phyloP scores from a whole-genome alignment of 768 basidiomycete genomes.

The Mycena metata region DNA sequence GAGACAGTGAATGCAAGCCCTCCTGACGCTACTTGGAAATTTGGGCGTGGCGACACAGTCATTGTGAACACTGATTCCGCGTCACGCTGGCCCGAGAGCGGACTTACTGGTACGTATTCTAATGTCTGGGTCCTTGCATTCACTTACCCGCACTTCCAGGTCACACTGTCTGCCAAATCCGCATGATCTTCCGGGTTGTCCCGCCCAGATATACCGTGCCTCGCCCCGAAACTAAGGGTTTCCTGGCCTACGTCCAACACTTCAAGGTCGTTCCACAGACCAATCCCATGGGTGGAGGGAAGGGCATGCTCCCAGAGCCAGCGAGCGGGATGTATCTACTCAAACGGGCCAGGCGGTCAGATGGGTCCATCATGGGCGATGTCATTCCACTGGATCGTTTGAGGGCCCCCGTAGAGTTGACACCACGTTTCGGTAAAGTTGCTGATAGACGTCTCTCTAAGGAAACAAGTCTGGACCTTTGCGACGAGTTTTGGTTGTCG shows the following conservation, averaged over 20 bases:
- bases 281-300: background rate
- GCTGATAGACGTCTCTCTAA: conserved; percentile 29
- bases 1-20: background rate
- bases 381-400: conserved; percentile 27
- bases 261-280: conserved; percentile 36
- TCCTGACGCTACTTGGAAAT: background rate
- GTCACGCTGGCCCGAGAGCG: background rate
- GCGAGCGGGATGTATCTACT: background rate
- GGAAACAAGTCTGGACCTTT: conserved; percentile 27
- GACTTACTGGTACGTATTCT: background rate
- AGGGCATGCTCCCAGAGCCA: conserved; percentile 14
- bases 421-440: conserved; percentile 32
- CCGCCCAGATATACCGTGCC: background rate
- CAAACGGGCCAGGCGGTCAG: conserved; percentile 15
- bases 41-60: background rate
- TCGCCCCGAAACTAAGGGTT: conserved; percentile 1
- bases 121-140: too few species aligned
- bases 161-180: conserved; percentile 30
- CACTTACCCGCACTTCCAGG: conserved; percentile 12
- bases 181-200: conserved; percentile 31
- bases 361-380: conserved; percentile 15
- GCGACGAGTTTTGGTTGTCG: too few species aligned
- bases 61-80: background rate
- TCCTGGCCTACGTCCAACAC: conserved; percentile 36
- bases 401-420: conserved; percentile 29